These are phyloP conservation scores for Xylariaceae sp. DNA, from an alignment of 2,329 filamentous ascomycete species.

Conservation along the genomic window DNA sequence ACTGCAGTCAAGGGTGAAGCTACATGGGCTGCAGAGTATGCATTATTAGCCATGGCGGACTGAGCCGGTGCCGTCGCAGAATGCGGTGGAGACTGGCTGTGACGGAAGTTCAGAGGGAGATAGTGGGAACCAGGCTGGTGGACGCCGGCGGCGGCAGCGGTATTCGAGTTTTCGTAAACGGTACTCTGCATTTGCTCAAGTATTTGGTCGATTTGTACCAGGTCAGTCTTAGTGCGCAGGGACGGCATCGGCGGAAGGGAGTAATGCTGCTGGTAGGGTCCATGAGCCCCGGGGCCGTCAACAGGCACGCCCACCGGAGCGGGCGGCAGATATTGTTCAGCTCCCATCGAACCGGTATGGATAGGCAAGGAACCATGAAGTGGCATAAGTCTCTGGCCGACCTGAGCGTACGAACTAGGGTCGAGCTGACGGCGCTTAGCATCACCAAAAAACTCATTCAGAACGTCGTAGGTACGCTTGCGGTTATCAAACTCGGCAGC, in stretches of 20 bases:
- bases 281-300: slow-evolving; percentile 55
- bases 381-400: slow-evolving; percentile 84
- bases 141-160: slow-evolving; percentile 76
- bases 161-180: slow-evolving; percentile 89
- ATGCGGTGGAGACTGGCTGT: slow-evolving; percentile 53
- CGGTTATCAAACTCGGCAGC: slow-evolving; percentile 63
- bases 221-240: slow-evolving; percentile 88
- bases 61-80: slow-evolving; percentile 39
- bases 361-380: slow-evolving; percentile 73
- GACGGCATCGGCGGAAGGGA: slow-evolving; percentile 86
- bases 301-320: slow-evolving; percentile 55
- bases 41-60: slow-evolving; percentile 38
- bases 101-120: slow-evolving; percentile 56
- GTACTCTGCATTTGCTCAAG: slow-evolving; percentile 95
- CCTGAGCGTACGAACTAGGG: slow-evolving; percentile 84
- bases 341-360: slow-evolving; percentile 54
- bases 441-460: slow-evolving; percentile 93
- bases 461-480: slow-evolving; percentile 82
- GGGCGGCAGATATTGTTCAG: slow-evolving; percentile 63
- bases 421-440: slow-evolving; percentile 91
- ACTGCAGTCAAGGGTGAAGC: slow-evolving; percentile 62
- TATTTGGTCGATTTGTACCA: slow-evolving; percentile 92
- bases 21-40: slow-evolving; percentile 57
- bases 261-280: slow-evolving; percentile 76
- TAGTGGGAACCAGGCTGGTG: slow-evolving; percentile 74